Evolutionary conservation across 2,329 filamentous ascomycete genomes (phyloP).

Genomic region (Talaromyces sp.): DNA sequence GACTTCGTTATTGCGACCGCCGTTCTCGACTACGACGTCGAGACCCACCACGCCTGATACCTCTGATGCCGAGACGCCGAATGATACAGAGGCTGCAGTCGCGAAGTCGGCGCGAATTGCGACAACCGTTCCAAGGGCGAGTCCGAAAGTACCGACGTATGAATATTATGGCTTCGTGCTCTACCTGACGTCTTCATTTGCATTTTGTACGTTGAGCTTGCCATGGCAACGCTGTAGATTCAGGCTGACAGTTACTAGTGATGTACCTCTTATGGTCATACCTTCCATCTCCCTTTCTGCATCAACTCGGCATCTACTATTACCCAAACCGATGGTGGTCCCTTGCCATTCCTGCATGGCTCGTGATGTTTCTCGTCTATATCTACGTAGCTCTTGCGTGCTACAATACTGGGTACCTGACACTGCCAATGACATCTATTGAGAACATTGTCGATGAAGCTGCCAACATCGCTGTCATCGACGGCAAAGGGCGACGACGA

Average conservation of each 20-base stretch:
- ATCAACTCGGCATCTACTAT: constrained; percentile 90
- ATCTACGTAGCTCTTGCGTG: constrained; percentile 88
- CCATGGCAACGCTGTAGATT: background rate
- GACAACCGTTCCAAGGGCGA: constrained; percentile 71
- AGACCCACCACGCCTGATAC: constrained; percentile 91
- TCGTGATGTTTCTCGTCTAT: constrained; percentile 84
- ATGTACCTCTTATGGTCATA: constrained; percentile 79
- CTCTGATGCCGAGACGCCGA: constrained; percentile 73
- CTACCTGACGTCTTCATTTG: constrained; percentile 80
- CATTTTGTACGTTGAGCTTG: constrained; percentile 60
- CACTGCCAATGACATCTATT: constrained; percentile 70
- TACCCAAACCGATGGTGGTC: constrained; percentile 99
- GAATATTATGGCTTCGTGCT: constrained; percentile 99
- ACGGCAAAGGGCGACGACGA: constrained; percentile 61
- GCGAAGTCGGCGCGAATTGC: constrained; percentile 57
- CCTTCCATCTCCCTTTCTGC: constrained; percentile 84
- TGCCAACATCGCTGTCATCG: constrained; percentile 78
- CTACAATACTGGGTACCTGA: constrained; percentile 88
- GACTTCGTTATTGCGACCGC: constrained; percentile 78
- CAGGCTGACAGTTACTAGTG: constrained; percentile 30
- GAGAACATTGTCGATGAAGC: constrained; percentile 92
- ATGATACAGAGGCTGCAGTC: constrained; percentile 58
- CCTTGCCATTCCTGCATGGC: constrained; percentile 81
- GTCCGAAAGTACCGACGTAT: constrained; percentile 95
- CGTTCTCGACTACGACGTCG: constrained; percentile 64